phyloP scores from a whole-genome alignment of 2,329 filamentous ascomycete species.

The Aspergillus fischeri region DNA sequence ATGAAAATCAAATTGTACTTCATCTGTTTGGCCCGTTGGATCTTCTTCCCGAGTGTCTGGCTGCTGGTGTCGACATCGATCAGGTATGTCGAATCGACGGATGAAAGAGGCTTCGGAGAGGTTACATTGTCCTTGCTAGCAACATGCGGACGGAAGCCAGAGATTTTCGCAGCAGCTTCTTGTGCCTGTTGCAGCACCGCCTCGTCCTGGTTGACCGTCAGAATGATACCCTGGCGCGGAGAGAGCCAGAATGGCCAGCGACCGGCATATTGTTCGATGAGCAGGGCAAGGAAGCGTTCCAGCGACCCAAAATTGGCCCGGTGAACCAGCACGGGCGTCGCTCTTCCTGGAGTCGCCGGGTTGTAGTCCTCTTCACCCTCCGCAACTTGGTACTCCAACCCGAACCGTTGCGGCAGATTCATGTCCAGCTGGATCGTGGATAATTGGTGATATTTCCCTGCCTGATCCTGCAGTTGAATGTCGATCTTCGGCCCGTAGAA shows the following conservation, averaged over 20 bases:
- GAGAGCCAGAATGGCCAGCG: conserved; percentile 87
- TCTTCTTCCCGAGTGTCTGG: conserved; percentile 63
- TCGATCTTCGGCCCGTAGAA: conserved; percentile 94
- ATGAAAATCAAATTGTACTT: conserved; percentile 72
- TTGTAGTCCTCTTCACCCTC: conserved; percentile 41
- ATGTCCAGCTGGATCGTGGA: conserved; percentile 89
- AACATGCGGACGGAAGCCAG: conserved; percentile 32
- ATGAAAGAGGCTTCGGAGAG: conserved; percentile 37
- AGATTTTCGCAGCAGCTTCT: conserved; percentile 50
- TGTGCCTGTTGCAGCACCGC: conserved; percentile 44
- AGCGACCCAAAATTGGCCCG: conserved; percentile 79
- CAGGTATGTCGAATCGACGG: conserved; percentile 58
- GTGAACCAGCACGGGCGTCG: conserved; percentile 75
- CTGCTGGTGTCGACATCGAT: conserved; percentile 67
- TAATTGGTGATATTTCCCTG: conserved; percentile 83
- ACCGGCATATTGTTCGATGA: conserved; percentile 79
- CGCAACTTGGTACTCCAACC: conserved; percentile 63
- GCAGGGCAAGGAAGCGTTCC: conserved; percentile 76
- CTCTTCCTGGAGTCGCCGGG: conserved; percentile 49
- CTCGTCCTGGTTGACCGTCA: conserved; percentile 63
- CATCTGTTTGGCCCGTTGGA: conserved; percentile 65
- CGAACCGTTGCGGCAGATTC: conserved; percentile 78
- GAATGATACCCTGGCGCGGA: conserved; percentile 69
- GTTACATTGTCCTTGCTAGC: conserved; percentile 18
- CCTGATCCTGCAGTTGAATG: conserved; percentile 72